phyloP scores from a whole-genome alignment of 306 rosid species.

The Astragalus glycyphyllos region DNA sequence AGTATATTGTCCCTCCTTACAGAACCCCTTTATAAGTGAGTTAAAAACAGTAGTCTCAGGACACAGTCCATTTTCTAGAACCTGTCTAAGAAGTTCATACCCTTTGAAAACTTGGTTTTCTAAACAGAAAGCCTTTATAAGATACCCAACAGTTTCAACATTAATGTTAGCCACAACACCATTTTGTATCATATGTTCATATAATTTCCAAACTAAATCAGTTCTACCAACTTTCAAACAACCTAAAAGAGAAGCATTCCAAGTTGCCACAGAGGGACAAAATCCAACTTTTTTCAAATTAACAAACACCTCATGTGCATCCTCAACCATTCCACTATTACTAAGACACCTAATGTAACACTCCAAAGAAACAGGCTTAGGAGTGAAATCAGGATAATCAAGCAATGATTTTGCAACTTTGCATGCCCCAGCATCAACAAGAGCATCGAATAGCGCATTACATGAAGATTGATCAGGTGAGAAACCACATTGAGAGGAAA shows the following conservation, averaged over 20 bases:
- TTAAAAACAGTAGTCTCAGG: conserved; percentile 60
- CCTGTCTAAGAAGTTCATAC: conserved; percentile 67
- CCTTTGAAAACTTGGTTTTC: conserved; percentile 56
- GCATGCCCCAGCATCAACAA: conserved; percentile 68
- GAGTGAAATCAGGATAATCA: conserved; percentile 52
- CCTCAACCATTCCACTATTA: conserved; percentile 61
- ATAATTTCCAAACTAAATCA: conserved; percentile 71
- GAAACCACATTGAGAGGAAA: conserved; percentile 58
- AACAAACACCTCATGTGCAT: conserved; percentile 56
- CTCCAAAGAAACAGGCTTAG: conserved; percentile 58
- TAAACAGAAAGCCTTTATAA: conserved; percentile 66
- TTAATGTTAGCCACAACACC: conserved; percentile 56
- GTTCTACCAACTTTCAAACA: conserved; percentile 63
- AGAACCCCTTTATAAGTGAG: conserved; percentile 58
- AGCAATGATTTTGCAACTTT: conserved; percentile 62
- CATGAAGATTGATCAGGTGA: conserved; percentile 57
- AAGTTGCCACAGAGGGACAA: conserved; percentile 57
- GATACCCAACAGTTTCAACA: conserved; percentile 62
- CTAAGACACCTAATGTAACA: conserved; percentile 56
- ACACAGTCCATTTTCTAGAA: conserved; percentile 61
- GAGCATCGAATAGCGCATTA: conserved; percentile 56
- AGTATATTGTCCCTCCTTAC: conserved; percentile 51
- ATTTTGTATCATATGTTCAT: conserved; percentile 61
- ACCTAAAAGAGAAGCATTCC: conserved; percentile 61
- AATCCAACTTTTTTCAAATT: conserved; percentile 53